Evolutionary conservation across 1,284 basidiomycete genomes (phyloP).

Genomic region (Ustilago hordei): DNA sequence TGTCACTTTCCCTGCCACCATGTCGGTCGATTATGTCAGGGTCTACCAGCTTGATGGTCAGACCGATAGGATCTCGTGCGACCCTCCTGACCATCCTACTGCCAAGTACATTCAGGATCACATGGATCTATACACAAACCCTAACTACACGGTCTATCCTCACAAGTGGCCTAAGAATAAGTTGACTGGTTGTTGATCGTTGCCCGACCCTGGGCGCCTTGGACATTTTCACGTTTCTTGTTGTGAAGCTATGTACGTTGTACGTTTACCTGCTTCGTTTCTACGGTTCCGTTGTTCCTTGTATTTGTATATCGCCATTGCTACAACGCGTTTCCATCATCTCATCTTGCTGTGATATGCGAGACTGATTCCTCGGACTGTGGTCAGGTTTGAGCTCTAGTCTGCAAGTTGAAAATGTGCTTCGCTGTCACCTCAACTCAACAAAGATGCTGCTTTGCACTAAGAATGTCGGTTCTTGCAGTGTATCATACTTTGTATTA

Average conservation of each 20-base stretch:
- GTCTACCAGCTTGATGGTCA: slow-evolving; percentile 63
- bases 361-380: not conserved
- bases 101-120: slow-evolving; percentile 64
- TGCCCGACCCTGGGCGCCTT: not conserved
- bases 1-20: slow-evolving; percentile 52
- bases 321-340: not conserved
- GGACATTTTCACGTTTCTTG: too few relatives aligned
- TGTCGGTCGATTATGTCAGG: slow-evolving; percentile 61
- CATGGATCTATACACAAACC: slow-evolving; percentile 64
- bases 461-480: not conserved
- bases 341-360: not conserved
- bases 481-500: slow-evolving; percentile 17
- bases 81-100: slow-evolving; percentile 65
- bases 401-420: too few relatives aligned
- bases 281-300: not conserved
- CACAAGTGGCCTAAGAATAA: slow-evolving; percentile 61
- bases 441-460: too few relatives aligned
- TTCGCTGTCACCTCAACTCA: too few relatives aligned
- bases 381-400: too few relatives aligned
- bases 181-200: slow-evolving; percentile 50
- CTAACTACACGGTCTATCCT: slow-evolving; percentile 58
- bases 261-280: not conserved
- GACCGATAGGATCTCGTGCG: slow-evolving; percentile 50
- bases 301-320: slow-evolving; percentile 18
- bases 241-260: not conserved